Evolutionary conservation across 1,284 basidiomycete species (phyloP), one percentile per base, ranked within the genome.

Genomic region (Kwoniella shivajii): DNA sequence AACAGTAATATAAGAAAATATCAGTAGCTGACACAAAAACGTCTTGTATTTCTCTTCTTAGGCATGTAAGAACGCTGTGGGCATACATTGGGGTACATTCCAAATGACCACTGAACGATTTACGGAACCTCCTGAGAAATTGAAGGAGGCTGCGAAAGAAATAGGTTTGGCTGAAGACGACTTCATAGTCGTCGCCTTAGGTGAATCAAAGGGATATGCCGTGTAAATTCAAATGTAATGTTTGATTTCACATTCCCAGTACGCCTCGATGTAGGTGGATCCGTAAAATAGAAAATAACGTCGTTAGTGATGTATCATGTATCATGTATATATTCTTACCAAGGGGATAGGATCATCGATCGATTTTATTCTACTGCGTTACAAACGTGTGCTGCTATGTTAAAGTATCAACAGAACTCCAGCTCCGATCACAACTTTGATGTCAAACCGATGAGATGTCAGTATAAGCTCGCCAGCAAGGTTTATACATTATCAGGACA

Each of bases 11-110:
- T 24, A 47, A 16, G 20, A 24, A 36, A 6, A 14, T 16, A 33
- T 26, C 14, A 22, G 29, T 50, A n/a, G 49, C 49, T 51, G 27
- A 51, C n/a, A 24, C 29, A 41, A 41, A 18, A n/a, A n/a, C n/a
- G n/a, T n/a, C 27, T 24, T 20, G 11, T 11, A 26, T 0, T 27
- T 26, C 5, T 38, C 31, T n/a, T 11, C 0, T 18, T 45, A 77
- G 75, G 63, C 67, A 63, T 73, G 71, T 31, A 80, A 82, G 73
- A 82, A 80, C 63, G 86, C 83, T 0, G 62, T 88, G 3, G 86
- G 83, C 2, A 88, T 88, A 81, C 86, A 88, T 72, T 88, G 86
- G 86, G 86, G 85, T 2, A 74, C 72, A n/a, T 77, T 75, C 73
- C 64, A 71, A 42, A 69, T 78, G 57, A 70, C 73, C 3, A 57